A percentile compares a stretch with the other conserved stretches of the same genome.
Conservation (phyloP, 495 filamentous ascomycete genomes). For the Gamarada debralockiae region DNA sequence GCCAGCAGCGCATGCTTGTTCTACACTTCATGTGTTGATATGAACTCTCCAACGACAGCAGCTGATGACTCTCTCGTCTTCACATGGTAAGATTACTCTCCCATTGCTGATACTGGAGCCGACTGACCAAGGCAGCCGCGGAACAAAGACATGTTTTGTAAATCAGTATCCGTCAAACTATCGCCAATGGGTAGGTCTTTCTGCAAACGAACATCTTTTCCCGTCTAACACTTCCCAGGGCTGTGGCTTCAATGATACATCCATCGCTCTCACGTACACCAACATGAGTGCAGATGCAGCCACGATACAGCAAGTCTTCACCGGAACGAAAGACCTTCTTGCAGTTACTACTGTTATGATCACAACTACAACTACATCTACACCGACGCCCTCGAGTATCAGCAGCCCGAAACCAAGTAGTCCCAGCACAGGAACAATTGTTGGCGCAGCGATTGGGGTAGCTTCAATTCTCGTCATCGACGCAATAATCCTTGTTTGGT, state of each 20-base stretch:
- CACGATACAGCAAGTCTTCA: conserved; percentile 1
- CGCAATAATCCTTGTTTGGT: too few species aligned
- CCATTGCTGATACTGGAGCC: too few species aligned
- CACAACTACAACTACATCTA: not conserved
- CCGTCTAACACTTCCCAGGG: not conserved
- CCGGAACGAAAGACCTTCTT: not conserved
- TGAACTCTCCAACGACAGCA: not conserved
- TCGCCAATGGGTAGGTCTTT: not conserved
- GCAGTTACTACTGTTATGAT: not conserved
- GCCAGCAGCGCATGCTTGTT: not conserved
- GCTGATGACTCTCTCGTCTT: too few species aligned
- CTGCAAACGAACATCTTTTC: not conserved
- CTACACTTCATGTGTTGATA: conserved; percentile 6
- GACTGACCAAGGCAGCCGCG: too few species aligned
- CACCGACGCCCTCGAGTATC: not conserved
- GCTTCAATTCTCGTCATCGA: not conserved
- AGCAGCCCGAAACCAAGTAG: not conserved
- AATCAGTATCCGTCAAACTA: conserved; percentile 4
- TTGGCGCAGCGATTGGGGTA: not conserved
- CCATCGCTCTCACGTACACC: not conserved
- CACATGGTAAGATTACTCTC: too few species aligned
- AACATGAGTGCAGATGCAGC: conserved; percentile 3
- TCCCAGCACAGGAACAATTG: not conserved
- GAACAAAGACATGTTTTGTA: conserved; percentile 3
- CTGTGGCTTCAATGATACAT: not conserved